Evolutionary conservation across 2,329 filamentous ascomycete genomes (phyloP), one percentile per base, ranked within the genome.

Genomic region (Fusarium sublunatum): DNA sequence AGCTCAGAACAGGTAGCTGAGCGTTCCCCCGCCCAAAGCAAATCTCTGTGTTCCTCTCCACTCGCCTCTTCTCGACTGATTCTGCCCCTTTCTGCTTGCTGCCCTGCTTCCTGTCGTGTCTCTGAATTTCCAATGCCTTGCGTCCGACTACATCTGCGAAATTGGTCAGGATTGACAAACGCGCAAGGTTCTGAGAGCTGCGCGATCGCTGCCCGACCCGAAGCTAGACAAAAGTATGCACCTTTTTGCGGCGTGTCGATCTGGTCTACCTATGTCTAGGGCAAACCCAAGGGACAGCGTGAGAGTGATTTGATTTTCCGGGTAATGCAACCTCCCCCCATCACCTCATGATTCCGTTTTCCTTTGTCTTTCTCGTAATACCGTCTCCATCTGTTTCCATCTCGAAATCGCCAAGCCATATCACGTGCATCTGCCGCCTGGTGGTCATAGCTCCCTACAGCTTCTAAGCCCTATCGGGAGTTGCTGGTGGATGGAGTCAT

Each of bases 381-480:
- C 35, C 35, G 28, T 38, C 32, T 41, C 19, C 13, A 50, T 28
- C 24, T 19, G 40, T 32, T 25, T 36, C 38, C 41, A 44, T 25
- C 41, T 58, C 41, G 13, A 57, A 49, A 54, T 41, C 48, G 61
- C 55, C 51, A 61, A 66, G 51, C 31, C 45, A 65, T 64, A 64
- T 65, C 73, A 72, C 70, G 70, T 64, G 56, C 42, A 60, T 47
- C 15, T 28, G 24, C 28, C 29, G 34, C 41, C n/a, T 26, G 43
- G 49, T 72, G 72, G 70, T 66, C 72, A 72, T 72, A 73, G 72
- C 71, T 72, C 58, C 56, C 19, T 47, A 43, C 43, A 39, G 28
- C 24, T 56, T 39, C 67, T 71, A 73, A 71, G 62, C 71, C 67
- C 61, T 68, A 63, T 70, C 58, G 50, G 61, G 64, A 48, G 50